Conservation (phyloP, 2,329 filamentous ascomycete genomes). For the Plenodomus lindquistii region DNA sequence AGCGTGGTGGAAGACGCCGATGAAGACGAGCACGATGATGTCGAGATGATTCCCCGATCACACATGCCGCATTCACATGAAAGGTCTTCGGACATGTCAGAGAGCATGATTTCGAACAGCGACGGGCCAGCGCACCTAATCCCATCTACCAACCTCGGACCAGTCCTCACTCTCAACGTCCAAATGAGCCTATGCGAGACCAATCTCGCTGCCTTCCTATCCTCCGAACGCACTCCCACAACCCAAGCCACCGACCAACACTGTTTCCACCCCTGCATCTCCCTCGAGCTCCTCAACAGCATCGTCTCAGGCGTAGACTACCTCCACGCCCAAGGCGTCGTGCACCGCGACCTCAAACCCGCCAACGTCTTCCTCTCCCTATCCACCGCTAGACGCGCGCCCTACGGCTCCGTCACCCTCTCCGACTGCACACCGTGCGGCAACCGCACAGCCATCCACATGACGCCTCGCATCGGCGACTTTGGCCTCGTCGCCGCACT, state of each 20-base stretch:
- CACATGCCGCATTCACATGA: constrained; percentile 28
- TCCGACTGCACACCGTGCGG: constrained; percentile 53
- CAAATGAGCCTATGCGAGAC: constrained; percentile 69
- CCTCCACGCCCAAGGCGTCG: constrained; percentile 62
- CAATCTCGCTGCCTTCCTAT: constrained; percentile 63
- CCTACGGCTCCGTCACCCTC: constrained; percentile 53
- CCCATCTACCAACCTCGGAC: constrained; percentile 22
- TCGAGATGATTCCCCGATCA: constrained; percentile 52
- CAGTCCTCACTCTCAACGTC: constrained; percentile 61
- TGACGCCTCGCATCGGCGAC: constrained; percentile 67
- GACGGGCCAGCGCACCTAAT: constrained; percentile 32
- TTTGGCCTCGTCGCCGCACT: constrained; percentile 67
- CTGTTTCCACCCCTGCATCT: constrained; percentile 65
- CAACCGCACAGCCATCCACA: constrained; percentile 42
- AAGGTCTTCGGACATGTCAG: constrained; percentile 21
- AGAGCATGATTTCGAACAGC: constrained; percentile 45
- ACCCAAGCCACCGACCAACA: constrained; percentile 48
- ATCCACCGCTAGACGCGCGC: constrained; percentile 38
- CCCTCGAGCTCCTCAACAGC: constrained; percentile 60
- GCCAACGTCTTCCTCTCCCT: constrained; percentile 68
- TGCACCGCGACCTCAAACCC: constrained; percentile 71
- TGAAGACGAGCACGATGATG: constrained; percentile 48
- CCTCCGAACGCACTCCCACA: constrained; percentile 18
- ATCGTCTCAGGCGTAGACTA: constrained; percentile 68
- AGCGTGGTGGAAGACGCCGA: constrained; percentile 41